Evolutionary conservation across 176 grass and related monocot genomes (phyloP), one percentile per base, ranked within the genome.

Genomic region (Hsuehochloa calcarea): DNA sequence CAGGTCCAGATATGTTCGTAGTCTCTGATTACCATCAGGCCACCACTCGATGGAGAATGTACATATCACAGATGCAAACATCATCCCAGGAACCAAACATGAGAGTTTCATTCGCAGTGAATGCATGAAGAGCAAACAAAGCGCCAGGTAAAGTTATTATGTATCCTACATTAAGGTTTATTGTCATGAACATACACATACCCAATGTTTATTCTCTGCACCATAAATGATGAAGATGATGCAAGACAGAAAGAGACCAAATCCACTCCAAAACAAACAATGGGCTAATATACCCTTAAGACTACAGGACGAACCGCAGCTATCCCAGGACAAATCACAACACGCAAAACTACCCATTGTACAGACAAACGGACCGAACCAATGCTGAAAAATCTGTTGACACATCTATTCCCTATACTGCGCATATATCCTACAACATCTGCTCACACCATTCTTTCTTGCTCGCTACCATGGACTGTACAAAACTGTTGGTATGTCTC

Each of bases 391-490:
- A 84, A 80, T 50, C 68, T 76, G 81, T 75, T 35, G 60, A 62
- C 51, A 15, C 6, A 1, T 69, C 75, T 84, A 83, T 76, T 83
- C 72, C 80, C 85, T 91, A 87, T 47, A 66, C 68, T 22, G 39
- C 50, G 68, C 31, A 12, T 39, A 78, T 86, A 4, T 84, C 75
- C 89, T 87, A 90, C 31, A 55, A 72, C 63, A 83, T 50, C 67
- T 31, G 11, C 45, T n/a, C 4, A 37, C 41, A 41, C 68, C 60
- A 75, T 51, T 76, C 51, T 63, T 39, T 80, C 68, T 75, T 38
- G 80, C 51, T 70, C 80, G 40, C 80, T 87, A 87, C 31, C 74
- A 70, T 78, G 51, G 80, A 76, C 85, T 84, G 89, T 91, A 91
- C 85, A 87, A 81, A 87, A 76, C 29, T 62, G 25, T 71, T 63